A percentile compares a stretch with the other conserved stretches of the same genome.
Conservation (phyloP, 148 eudicot genomes). For the Camellia granthamiana region DNA sequence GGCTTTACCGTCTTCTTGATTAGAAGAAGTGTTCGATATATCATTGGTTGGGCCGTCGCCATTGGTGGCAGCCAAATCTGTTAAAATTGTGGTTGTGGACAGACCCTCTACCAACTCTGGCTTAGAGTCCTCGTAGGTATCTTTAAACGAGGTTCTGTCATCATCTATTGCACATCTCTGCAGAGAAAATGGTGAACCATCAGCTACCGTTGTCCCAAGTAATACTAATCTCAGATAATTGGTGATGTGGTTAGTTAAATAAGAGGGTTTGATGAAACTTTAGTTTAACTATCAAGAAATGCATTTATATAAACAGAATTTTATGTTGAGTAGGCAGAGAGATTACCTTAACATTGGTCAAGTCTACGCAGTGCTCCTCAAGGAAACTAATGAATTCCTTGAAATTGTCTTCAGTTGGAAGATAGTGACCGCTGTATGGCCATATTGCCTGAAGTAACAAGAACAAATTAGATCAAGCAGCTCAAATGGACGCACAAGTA, state of each 20-base stretch:
- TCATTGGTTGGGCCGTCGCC: background rate
- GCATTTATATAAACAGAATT: background rate
- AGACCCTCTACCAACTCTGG: background rate
- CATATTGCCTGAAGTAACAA: slow-evolving; percentile 57
- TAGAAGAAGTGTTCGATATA: background rate
- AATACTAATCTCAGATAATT: background rate
- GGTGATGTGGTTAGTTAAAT: too few relatives aligned
- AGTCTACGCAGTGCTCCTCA: slow-evolving; percentile 65
- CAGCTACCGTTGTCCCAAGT: background rate
- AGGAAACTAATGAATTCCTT: slow-evolving; percentile 76
- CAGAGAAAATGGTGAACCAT: slow-evolving; percentile 7
- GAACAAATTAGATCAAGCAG: slow-evolving; percentile 6
- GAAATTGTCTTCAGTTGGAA: slow-evolving; percentile 87
- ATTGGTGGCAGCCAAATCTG: background rate
- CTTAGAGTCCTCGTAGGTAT: background rate
- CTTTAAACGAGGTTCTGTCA: slow-evolving; percentile 14
- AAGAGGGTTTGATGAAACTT: background rate
- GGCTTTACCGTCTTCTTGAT: background rate
- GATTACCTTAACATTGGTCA: slow-evolving; percentile 76
- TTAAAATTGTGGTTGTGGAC: background rate
- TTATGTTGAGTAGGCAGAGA: slow-evolving; percentile 4
- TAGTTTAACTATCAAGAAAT: background rate
- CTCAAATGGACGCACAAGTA: background rate
- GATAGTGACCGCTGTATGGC: slow-evolving; percentile 96
- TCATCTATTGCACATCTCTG: slow-evolving; percentile 22